A percentile compares a stretch with the other conserved stretches of the same genome.
These are phyloP conservation scores for Cladosporium sp. DNA, from an alignment of 2,329 filamentous ascomycete genomes.

Conservation along the genomic window DNA sequence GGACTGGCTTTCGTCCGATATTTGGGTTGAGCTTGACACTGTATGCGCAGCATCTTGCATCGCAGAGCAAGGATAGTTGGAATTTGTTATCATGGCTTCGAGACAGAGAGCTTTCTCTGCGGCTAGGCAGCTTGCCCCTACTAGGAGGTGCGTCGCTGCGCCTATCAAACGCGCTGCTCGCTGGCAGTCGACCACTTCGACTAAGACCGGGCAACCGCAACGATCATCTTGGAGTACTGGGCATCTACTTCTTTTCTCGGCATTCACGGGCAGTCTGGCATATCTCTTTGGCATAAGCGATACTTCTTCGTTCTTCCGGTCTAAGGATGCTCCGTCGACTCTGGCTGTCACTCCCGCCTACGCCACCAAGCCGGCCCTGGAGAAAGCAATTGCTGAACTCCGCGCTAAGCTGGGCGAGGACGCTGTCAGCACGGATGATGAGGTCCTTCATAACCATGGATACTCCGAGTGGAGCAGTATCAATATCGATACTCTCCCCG, in stretches of 20 bases:
- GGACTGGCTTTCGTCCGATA: background rate
- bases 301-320: slow-evolving; percentile 22
- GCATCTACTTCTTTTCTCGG: slow-evolving; percentile 51
- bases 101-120: background rate
- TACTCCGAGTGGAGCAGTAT: slow-evolving; percentile 72
- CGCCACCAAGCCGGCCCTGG: slow-evolving; percentile 54
- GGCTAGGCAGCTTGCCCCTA: background rate
- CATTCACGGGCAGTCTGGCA: slow-evolving; percentile 54
- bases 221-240: slow-evolving; percentile 50
- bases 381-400: slow-evolving; percentile 60
- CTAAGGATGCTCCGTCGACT: background rate
- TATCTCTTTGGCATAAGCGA: slow-evolving; percentile 54
- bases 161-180: background rate
- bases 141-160: background rate
- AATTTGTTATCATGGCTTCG: background rate
- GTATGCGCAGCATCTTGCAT: background rate
- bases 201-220: background rate
- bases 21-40: background rate
- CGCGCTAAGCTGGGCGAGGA: slow-evolving; percentile 57
- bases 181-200: slow-evolving; percentile 23
- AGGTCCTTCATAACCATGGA: slow-evolving; percentile 65
- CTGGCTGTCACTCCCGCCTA: slow-evolving; percentile 43
- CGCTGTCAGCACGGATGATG: slow-evolving; percentile 63
- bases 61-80: background rate
- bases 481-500: slow-evolving; percentile 64